A percentile compares a stretch with the other conserved stretches of the same genome.
Evolutionary conservation across 1,284 basidiomycete species (phyloP).

Genomic region (Austroboletus olivaceoglutinosus): DNA sequence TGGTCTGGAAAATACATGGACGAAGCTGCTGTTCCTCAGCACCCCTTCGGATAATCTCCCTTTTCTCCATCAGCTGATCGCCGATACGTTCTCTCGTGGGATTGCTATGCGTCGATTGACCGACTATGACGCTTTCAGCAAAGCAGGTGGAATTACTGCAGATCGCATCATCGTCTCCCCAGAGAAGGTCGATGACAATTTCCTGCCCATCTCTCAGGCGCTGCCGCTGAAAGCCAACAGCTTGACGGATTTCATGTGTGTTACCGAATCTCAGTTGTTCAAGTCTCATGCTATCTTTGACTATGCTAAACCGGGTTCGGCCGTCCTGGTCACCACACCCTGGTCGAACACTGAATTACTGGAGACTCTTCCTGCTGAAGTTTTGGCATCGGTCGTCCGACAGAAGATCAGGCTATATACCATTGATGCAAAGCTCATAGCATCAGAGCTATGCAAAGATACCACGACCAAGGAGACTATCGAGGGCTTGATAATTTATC

Average conservation of each 20-base stretch:
- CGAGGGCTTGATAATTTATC: constrained; percentile 54
- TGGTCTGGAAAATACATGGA: constrained; percentile 24
- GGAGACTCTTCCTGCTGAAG: constrained; percentile 49
- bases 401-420: constrained; percentile 57
- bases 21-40: constrained; percentile 62
- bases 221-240: constrained; percentile 54
- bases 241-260: constrained; percentile 64
- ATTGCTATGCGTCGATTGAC: constrained; percentile 59
- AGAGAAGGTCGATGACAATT: constrained; percentile 36
- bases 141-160: constrained; percentile 61
- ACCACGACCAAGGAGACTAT: constrained; percentile 40
- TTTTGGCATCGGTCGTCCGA: constrained; percentile 41
- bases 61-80: constrained; percentile 52
- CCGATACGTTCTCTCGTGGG: constrained; percentile 57
- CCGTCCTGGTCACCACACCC: constrained; percentile 58
- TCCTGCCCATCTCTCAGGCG: constrained; percentile 48
- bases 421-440: constrained; percentile 51
- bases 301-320: constrained; percentile 55
- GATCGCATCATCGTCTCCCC: constrained; percentile 60
- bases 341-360: constrained; percentile 63
- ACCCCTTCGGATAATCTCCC: constrained; percentile 54
- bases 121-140: constrained; percentile 68
- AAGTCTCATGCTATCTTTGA: constrained; percentile 64
- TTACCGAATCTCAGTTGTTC: constrained; percentile 66
- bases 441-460: constrained; percentile 35